These are phyloP conservation scores for Trichoderma koningiopsis DNA, from an alignment of 2,329 filamentous ascomycete genomes.

Conservation along the genomic window DNA sequence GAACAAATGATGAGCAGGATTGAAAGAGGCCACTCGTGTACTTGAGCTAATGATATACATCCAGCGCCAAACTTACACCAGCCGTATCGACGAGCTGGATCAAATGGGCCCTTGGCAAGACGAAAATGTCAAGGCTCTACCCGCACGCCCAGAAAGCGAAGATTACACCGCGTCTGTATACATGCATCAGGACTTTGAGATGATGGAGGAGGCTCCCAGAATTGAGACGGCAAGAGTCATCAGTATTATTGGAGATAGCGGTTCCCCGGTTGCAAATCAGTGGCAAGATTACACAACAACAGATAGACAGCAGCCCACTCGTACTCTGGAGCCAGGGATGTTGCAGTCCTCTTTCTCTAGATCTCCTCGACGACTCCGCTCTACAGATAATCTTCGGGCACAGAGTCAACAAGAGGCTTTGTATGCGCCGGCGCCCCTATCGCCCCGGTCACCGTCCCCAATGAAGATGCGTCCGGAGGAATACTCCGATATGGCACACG, in stretches of 20 bases:
- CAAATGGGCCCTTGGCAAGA: slow-evolving; percentile 63
- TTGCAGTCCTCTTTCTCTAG: slow-evolving; percentile 59
- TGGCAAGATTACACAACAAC: slow-evolving; percentile 29
- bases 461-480: slow-evolving; percentile 32
- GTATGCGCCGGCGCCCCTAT: slow-evolving; percentile 72
- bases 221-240: slow-evolving; percentile 57
- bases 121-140: slow-evolving; percentile 72
- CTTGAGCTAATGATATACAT: slow-evolving; percentile 16
- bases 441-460: slow-evolving; percentile 58
- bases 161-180: slow-evolving; percentile 28
- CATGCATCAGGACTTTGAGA: slow-evolving; percentile 2
- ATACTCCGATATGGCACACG: slow-evolving; percentile 14
- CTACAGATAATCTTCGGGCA: slow-evolving; percentile 43
- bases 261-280: slow-evolving; percentile 25
- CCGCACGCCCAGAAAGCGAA: slow-evolving; percentile 65
- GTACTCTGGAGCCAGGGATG: slow-evolving; percentile 36
- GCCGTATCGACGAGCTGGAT: slow-evolving; percentile 83
- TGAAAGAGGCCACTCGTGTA: background rate
- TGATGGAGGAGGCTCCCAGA: slow-evolving; percentile 4
- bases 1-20: background rate
- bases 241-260: slow-evolving; percentile 43
- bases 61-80: slow-evolving; percentile 85
- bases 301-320: slow-evolving; percentile 33
- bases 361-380: slow-evolving; percentile 42
- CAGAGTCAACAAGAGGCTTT: slow-evolving; percentile 51